Evolutionary conservation across 1,139 yeast species (phyloP).

Genomic region (Suhomyces panamericanus): DNA sequence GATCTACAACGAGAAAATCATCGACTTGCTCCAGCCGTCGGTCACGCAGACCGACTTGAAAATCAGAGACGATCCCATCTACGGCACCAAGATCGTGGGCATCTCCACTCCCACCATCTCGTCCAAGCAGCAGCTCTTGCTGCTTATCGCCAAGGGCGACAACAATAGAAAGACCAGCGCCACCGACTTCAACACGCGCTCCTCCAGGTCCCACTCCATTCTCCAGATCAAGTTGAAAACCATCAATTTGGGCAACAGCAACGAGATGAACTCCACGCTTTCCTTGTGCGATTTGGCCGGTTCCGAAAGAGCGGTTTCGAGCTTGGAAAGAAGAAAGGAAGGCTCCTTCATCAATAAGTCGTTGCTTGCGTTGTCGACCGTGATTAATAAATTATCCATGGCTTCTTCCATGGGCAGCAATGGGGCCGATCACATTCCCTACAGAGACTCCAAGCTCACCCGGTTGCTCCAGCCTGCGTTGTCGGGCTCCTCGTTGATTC

Average conservation of each 20-base stretch:
- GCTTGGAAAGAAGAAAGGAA: slow-evolving; percentile 82
- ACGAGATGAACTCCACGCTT: slow-evolving; percentile 59
- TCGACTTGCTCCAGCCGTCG: slow-evolving; percentile 58
- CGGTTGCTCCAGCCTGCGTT: slow-evolving; percentile 87
- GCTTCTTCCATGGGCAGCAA: slow-evolving; percentile 23
- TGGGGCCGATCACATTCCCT: slow-evolving; percentile 69
- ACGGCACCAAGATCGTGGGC: slow-evolving; percentile 80
- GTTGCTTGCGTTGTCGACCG: slow-evolving; percentile 83
- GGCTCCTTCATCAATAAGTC: slow-evolving; percentile 93
- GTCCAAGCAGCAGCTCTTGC: slow-evolving; percentile 59
- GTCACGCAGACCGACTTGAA: slow-evolving; percentile 50
- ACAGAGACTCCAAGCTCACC: slow-evolving; percentile 88
- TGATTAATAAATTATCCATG: slow-evolving; percentile 70
- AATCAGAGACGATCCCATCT: slow-evolving; percentile 70
- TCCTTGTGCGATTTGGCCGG: slow-evolving; percentile 96
- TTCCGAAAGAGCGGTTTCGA: slow-evolving; percentile 85
- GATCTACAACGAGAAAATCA: slow-evolving; percentile 83
- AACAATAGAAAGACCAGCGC: slow-evolving; percentile 76
- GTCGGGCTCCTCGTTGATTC: slow-evolving; percentile 83
- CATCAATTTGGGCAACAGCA: slow-evolving; percentile 39
- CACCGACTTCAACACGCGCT: slow-evolving; percentile 81
- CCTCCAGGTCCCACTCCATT: slow-evolving; percentile 92
- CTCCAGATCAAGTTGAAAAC: slow-evolving; percentile 65
- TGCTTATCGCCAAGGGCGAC: slow-evolving; percentile 69
- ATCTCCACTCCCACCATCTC: slow-evolving; percentile 60